Conservation (phyloP, 768 basidiomycete species). For the Myochromella boudieri region DNA sequence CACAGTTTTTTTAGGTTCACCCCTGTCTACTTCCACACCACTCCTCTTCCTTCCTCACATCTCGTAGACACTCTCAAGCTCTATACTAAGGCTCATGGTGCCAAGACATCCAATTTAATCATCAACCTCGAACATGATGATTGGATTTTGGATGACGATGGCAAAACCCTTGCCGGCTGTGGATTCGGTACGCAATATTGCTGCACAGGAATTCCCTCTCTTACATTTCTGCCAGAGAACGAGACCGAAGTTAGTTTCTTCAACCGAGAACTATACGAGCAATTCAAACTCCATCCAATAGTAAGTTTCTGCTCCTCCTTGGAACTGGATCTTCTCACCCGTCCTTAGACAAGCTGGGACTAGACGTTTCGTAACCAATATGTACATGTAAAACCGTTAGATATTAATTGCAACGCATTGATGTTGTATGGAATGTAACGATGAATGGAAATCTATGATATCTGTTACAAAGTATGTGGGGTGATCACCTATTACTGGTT, state of each 20-base stretch:
- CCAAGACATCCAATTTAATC: constrained; percentile 98
- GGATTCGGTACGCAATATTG: constrained; percentile 65
- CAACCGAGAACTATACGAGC: constrained; percentile 70
- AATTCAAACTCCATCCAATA: constrained; percentile 82
- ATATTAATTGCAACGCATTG: constrained; percentile 36
- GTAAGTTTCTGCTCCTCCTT: constrained; percentile 34
- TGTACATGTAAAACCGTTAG: constrained; percentile 14
- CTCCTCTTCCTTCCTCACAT: constrained; percentile 5
- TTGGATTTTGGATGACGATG: constrained; percentile 80
- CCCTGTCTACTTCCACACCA: constrained; percentile 2
- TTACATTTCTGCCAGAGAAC: constrained; percentile 62
- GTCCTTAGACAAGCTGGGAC: constrained; percentile 46
- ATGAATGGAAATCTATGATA: constrained; percentile 27
- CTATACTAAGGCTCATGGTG: constrained; percentile 92
- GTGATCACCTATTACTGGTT: constrained; percentile 74
- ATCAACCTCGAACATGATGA: constrained; percentile 97
- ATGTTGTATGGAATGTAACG: constrained; percentile 33
- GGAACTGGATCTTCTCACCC: not conserved
- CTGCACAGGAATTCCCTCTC: not conserved
- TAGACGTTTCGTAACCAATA: too few relatives aligned
- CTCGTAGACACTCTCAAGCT: constrained; percentile 86
- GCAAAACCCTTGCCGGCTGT: constrained; percentile 59
- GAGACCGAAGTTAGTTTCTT: constrained; percentile 96
- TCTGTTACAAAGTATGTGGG: too few relatives aligned
- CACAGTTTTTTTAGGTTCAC: constrained; percentile 63